A percentile compares a stretch with the other conserved stretches of the same genome.
These are phyloP conservation scores for Taphrina wiesneri DNA, from an alignment of 1,139 yeast species.

Conservation along the genomic window DNA sequence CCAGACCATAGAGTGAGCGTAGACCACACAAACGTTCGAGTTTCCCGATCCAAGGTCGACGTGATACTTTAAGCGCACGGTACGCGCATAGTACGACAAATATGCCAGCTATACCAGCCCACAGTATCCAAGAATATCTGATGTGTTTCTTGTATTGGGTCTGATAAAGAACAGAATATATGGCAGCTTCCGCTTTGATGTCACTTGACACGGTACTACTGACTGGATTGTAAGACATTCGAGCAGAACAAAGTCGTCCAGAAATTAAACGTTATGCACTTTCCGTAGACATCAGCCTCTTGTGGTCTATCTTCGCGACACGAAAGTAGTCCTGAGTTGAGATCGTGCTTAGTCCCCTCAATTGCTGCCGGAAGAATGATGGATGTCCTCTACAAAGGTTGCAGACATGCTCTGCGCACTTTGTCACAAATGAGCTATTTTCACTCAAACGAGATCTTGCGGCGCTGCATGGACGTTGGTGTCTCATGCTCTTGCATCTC, in stretches of 20 bases:
- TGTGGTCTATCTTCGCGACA: no score
- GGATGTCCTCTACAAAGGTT: neutral
- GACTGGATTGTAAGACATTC: constrained; percentile 20
- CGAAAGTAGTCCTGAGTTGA: no score
- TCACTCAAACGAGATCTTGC: neutral
- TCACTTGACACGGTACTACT: neutral
- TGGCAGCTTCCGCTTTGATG: constrained; percentile 11
- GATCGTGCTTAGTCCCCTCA: neutral
- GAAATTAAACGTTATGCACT: no score
- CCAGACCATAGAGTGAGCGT: neutral
- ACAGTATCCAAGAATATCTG: constrained; percentile 10
- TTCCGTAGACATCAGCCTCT: no score
- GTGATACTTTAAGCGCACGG: neutral
- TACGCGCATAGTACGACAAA: neutral
- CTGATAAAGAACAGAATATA: constrained; percentile 3
- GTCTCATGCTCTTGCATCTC: neutral
- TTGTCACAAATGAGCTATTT: constrained; percentile 1
- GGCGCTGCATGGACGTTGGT: neutral
- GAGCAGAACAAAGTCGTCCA: no score
- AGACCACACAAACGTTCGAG: neutral
- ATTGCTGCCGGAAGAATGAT: neutral
- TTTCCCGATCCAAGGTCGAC: neutral
- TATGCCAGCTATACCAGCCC: neutral
- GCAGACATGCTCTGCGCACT: neutral
- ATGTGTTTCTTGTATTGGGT: constrained; percentile 7